Conservation (phyloP, 164 flowering plant species). For the Magnolia officinalis region DNA sequence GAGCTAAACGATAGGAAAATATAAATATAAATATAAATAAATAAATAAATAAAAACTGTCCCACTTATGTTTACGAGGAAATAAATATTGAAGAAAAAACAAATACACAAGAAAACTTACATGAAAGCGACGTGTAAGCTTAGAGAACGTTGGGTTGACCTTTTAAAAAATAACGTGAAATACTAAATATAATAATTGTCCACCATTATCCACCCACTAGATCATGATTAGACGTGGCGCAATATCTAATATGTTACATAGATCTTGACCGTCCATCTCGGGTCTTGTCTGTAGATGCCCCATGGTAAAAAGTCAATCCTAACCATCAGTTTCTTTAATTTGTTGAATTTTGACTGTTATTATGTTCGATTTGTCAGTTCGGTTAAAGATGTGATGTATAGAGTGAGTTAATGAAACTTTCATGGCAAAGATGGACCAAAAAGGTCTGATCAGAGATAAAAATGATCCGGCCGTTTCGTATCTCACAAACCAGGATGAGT, state of each 20-base stretch:
- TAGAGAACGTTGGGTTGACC: slow-evolving; percentile 5
- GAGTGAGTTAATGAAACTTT: too few relatives aligned
- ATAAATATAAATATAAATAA: too few relatives aligned
- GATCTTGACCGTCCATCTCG: neutral
- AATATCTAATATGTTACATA: neutral
- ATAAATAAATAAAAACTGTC: too few relatives aligned
- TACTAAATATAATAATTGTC: neutral
- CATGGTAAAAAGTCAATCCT: neutral
- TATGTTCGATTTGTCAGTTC: too few relatives aligned
- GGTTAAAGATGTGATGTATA: too few relatives aligned
- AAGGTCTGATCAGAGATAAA: too few relatives aligned
- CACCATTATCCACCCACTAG: neutral
- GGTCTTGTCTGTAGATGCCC: neutral
- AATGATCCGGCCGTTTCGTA: too few relatives aligned
- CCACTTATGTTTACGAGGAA: neutral
- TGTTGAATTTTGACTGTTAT: neutral
- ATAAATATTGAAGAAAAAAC: neutral
- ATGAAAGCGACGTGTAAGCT: slow-evolving; percentile 5
- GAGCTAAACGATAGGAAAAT: neutral
- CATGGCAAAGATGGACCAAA: too few relatives aligned
- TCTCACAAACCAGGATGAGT: too few relatives aligned
- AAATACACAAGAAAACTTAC: neutral
- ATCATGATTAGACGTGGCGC: neutral
- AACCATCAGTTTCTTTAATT: neutral
- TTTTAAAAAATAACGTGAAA: neutral